Conservation (phyloP, 805 yeast species). For the Lipomyces sp. region DNA sequence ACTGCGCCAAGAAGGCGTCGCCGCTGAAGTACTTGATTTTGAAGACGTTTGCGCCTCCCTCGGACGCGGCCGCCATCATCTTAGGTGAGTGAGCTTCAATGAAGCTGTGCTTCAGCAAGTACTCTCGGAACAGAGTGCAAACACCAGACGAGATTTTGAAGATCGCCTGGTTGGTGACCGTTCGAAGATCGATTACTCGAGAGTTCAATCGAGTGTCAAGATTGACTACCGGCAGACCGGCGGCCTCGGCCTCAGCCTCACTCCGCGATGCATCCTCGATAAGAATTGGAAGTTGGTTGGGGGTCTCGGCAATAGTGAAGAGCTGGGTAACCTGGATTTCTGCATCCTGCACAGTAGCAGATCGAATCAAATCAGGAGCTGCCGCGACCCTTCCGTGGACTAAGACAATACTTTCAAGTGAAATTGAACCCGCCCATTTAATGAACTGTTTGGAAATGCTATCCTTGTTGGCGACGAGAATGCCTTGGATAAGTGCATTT, state of each 20-base stretch:
- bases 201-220: slow-evolving; percentile 94
- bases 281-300: slow-evolving; percentile 88
- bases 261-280: slow-evolving; percentile 97
- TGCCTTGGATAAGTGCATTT: slow-evolving; percentile 77
- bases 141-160: slow-evolving; percentile 93
- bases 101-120: slow-evolving; percentile 67
- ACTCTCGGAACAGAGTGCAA: slow-evolving; percentile 86
- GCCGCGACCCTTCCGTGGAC: slow-evolving; percentile 84
- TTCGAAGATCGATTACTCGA: slow-evolving; percentile 95
- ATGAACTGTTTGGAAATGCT: slow-evolving; percentile 92
- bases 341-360: slow-evolving; percentile 88
- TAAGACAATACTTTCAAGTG: slow-evolving; percentile 86
- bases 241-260: slow-evolving; percentile 82
- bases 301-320: slow-evolving; percentile 81
- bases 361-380: slow-evolving; percentile 83
- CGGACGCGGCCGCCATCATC: slow-evolving; percentile 91
- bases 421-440: slow-evolving; percentile 88
- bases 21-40: slow-evolving; percentile 91
- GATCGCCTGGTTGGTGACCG: slow-evolving; percentile 96
- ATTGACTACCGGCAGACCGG: slow-evolving; percentile 90
- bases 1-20: slow-evolving; percentile 92
- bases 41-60: slow-evolving; percentile 97
- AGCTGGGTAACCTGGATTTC: slow-evolving; percentile 81
- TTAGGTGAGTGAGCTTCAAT: slow-evolving; percentile 97
- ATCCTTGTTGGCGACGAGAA: slow-evolving; percentile 75